Conservation (phyloP, 345 rosid species). For the Sisymbrium altissimum region DNA sequence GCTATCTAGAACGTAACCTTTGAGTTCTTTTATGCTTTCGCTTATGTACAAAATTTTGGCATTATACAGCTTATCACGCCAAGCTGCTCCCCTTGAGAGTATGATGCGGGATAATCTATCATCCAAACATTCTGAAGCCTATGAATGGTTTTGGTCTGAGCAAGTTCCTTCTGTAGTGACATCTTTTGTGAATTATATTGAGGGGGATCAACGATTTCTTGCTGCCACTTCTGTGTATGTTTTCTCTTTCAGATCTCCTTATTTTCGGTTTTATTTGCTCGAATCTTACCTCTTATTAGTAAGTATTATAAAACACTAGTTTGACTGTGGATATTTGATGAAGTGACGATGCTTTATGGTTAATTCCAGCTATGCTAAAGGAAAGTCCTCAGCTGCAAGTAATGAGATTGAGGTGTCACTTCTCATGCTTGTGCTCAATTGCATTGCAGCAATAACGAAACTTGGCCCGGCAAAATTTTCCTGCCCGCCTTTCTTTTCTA, state of each 20-base stretch:
- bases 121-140: slow-evolving; percentile 66
- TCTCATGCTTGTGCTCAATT: slow-evolving; percentile 76
- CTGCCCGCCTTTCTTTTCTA: slow-evolving; percentile 66
- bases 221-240: slow-evolving; percentile 67
- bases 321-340: slow-evolving; percentile 15
- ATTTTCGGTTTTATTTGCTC: neutral
- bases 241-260: slow-evolving; percentile 23
- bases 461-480: slow-evolving; percentile 87
- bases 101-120: slow-evolving; percentile 71
- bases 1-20: neutral
- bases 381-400: slow-evolving; percentile 42
- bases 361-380: slow-evolving; percentile 51
- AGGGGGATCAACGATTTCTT: slow-evolving; percentile 58
- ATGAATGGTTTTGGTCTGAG: slow-evolving; percentile 85
- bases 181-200: slow-evolving; percentile 68
- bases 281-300: neutral
- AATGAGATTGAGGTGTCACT: slow-evolving; percentile 68
- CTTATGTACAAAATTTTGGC: neutral
- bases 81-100: slow-evolving; percentile 74
- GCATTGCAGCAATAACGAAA: slow-evolving; percentile 76
- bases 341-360: slow-evolving; percentile 5
- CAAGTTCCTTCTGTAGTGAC: slow-evolving; percentile 60
- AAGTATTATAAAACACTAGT: slow-evolving; percentile 6
- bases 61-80: slow-evolving; percentile 64
- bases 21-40: neutral